phyloP scores from a whole-genome alignment of 495 filamentous ascomycete genomes.

The Neurospora tetraspora region DNA sequence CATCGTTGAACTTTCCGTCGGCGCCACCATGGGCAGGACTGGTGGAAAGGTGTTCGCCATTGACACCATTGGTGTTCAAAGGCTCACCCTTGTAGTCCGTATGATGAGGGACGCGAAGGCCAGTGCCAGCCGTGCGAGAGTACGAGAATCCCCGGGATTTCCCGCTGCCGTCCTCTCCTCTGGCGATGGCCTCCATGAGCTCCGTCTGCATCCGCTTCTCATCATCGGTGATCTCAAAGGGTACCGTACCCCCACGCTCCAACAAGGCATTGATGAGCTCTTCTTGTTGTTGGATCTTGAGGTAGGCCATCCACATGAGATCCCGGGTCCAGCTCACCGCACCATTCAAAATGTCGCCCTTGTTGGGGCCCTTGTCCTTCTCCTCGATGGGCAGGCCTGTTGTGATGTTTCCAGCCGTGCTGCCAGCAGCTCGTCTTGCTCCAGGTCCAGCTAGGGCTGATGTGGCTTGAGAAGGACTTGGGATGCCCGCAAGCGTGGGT shows the following conservation, averaged over 20 bases:
- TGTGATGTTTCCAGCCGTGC: conserved; percentile 71
- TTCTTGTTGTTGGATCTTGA: conserved; percentile 79
- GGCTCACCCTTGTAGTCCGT: conserved; percentile 84
- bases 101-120: conserved; percentile 82
- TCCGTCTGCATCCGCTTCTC: conserved; percentile 92
- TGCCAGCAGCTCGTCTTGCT: conserved; percentile 62
- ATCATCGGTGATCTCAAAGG: conserved; percentile 81
- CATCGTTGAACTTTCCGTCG: conserved; percentile 45
- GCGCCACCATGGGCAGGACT: conserved; percentile 61
- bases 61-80: conserved; percentile 36
- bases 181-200: conserved; percentile 71
- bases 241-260: conserved; percentile 60
- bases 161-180: conserved; percentile 51
- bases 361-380: conserved; percentile 98
- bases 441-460: conserved; percentile 79
- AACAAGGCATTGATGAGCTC: conserved; percentile 66
- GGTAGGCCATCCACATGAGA: conserved; percentile 89
- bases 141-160: conserved; percentile 51
- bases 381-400: conserved; percentile 87
- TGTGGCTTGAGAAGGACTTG: conserved; percentile 64
- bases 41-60: conserved; percentile 34
- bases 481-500: conserved; percentile 54
- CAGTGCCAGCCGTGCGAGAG: conserved; percentile 71
- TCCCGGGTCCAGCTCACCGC: conserved; percentile 95
- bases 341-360: conserved; percentile 96